A percentile compares a stretch with the other conserved stretches of the same genome.
phyloP scores from a whole-genome alignment of 2,329 filamentous ascomycete genomes.

The Rutstroemia sp. region DNA sequence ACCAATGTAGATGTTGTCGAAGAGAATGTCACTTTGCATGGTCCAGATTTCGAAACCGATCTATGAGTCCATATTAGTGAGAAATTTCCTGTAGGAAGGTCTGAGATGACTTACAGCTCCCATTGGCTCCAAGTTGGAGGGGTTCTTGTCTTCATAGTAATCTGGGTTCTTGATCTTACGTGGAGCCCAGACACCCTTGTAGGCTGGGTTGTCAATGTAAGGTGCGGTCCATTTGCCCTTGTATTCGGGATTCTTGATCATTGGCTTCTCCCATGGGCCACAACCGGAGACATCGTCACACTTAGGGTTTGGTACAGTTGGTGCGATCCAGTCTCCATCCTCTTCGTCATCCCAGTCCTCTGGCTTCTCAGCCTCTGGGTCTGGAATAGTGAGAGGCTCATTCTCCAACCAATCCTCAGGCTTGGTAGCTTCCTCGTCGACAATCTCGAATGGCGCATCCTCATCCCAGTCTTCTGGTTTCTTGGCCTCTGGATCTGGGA shows the following conservation, averaged over 20 bases:
- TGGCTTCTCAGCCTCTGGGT: slow-evolving; percentile 94
- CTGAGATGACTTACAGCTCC: slow-evolving; percentile 66
- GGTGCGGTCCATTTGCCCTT: slow-evolving; percentile 97
- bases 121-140: slow-evolving; percentile 95
- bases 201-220: slow-evolving; percentile 91
- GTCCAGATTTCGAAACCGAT: slow-evolving; percentile 99
- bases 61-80: slow-evolving; percentile 35
- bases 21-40: slow-evolving; percentile 98
- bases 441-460: slow-evolving; percentile 92
- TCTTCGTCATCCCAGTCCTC: slow-evolving; percentile 99
- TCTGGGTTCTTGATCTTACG: slow-evolving; percentile 95
- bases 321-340: slow-evolving; percentile 87
- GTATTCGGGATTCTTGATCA: slow-evolving; percentile 85
- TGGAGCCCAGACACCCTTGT: slow-evolving; percentile 94
- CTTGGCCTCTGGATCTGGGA: slow-evolving; percentile 82
- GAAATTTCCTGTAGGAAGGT: slow-evolving; percentile 8
- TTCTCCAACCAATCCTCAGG: slow-evolving; percentile 95
- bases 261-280: slow-evolving; percentile 83
- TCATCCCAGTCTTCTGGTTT: slow-evolving; percentile 99
- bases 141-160: slow-evolving; percentile 96
- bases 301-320: slow-evolving; percentile 90
- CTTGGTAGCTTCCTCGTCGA: slow-evolving; percentile 84
- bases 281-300: slow-evolving; percentile 90
- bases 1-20: slow-evolving; percentile 99
- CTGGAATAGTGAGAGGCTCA: slow-evolving; percentile 73